Evolutionary conservation across 345 rosid species (phyloP).

Genomic region (Salix purpurea): DNA sequence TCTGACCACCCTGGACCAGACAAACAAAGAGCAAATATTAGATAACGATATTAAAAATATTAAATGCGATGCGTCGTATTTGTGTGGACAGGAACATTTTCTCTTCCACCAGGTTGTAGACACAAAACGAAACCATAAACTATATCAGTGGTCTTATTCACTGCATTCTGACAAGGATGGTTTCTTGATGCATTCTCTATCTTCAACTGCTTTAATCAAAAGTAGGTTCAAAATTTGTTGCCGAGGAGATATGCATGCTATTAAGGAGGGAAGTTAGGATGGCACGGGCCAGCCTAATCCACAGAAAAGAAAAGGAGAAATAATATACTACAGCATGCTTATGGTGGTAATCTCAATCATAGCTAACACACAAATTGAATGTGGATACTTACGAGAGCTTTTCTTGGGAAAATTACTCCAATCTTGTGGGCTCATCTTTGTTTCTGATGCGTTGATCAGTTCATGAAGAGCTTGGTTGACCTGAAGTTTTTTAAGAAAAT

Average conservation of each 20-base stretch:
- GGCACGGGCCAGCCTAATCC: neutral
- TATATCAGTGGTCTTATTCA: neutral
- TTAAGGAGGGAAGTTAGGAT: neutral
- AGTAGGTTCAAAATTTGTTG: neutral
- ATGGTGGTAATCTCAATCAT: neutral
- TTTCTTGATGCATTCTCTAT: neutral
- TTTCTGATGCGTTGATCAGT: conserved; percentile 59
- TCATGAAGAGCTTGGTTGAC: conserved; percentile 83
- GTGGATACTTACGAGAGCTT: conserved; percentile 39
- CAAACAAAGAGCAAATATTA: conserved; percentile 6
- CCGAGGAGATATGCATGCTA: neutral
- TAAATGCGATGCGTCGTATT: neutral
- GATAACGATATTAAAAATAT: neutral
- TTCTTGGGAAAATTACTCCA: conserved; percentile 66
- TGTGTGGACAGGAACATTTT: neutral
- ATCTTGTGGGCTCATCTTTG: conserved; percentile 46
- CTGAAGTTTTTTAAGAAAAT: conserved; percentile 37
- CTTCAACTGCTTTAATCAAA: neutral
- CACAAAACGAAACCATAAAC: neutral
- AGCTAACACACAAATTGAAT: neutral
- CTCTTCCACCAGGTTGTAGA: neutral
- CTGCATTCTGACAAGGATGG: neutral
- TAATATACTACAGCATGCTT: neutral
- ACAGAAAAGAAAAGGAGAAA: neutral
- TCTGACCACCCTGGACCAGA: conserved; percentile 40